phyloP scores from a whole-genome alignment of 371 early-diverging fungal species.

The Circinella minor region DNA sequence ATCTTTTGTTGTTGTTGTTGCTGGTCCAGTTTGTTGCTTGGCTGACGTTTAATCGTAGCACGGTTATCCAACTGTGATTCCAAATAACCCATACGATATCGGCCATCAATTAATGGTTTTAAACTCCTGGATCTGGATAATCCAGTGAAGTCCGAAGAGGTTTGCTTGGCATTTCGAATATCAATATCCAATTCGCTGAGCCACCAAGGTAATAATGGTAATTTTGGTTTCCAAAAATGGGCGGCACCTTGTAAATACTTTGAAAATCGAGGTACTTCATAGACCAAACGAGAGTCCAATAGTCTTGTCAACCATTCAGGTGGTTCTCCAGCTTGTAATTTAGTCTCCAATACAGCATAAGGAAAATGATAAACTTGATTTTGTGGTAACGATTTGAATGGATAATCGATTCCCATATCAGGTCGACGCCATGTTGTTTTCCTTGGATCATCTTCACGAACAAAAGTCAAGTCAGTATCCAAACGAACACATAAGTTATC shows the following conservation, averaged over 20 bases:
- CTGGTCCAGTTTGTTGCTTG: constrained; percentile 1
- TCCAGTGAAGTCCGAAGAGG: constrained; percentile 28
- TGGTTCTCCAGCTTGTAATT: constrained; percentile 87
- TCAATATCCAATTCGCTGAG: constrained; percentile 87
- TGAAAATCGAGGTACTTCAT: constrained; percentile 97
- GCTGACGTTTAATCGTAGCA: constrained; percentile 29
- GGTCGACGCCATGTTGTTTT: constrained; percentile 90
- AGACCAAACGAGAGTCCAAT: constrained; percentile 87
- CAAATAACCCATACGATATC: constrained; percentile 52
- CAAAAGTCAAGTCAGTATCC: constrained; percentile 97
- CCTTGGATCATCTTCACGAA: constrained; percentile 91
- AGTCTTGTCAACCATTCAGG: constrained; percentile 96
- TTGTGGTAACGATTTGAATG: constrained; percentile 86
- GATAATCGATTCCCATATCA: constrained; percentile 87
- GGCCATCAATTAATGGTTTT: constrained; percentile 48
- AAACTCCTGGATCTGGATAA: constrained; percentile 47
- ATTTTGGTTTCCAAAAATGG: constrained; percentile 81
- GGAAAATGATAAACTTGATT: constrained; percentile 48
- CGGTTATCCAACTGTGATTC: constrained; percentile 44
- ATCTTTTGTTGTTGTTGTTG: neutral
- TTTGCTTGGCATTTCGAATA: constrained; percentile 70
- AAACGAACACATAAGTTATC: constrained; percentile 94
- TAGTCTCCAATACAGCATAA: constrained; percentile 68
- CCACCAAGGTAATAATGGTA: constrained; percentile 98
- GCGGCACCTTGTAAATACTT: constrained; percentile 98